phyloP scores from a whole-genome alignment of 306 rosid species.

The Coriaria nepalensis region DNA sequence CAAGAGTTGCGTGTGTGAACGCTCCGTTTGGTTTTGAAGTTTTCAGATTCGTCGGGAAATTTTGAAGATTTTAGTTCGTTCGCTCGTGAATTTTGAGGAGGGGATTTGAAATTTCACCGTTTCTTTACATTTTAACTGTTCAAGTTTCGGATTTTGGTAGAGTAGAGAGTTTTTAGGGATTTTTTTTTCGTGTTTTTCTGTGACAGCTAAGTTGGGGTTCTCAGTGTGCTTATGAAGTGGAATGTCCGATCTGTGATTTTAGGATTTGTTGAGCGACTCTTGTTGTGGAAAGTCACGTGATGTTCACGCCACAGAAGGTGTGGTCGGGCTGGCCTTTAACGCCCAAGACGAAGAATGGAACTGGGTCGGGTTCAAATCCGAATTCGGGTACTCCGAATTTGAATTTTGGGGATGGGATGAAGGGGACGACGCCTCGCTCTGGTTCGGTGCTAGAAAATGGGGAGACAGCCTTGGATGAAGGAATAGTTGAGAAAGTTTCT shows the following conservation, averaged over 20 bases:
- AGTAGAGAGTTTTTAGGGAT: conserved; percentile 8
- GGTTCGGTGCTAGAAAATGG: conserved; percentile 43
- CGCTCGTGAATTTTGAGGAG: no score
- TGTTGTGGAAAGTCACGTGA: conserved; percentile 21
- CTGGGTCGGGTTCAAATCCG: conserved; percentile 33
- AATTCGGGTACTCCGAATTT: conserved; percentile 18
- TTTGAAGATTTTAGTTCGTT: no score
- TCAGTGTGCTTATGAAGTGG: conserved; percentile 34
- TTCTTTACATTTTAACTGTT: no score
- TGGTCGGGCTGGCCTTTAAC: conserved; percentile 48
- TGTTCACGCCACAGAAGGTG: conserved; percentile 69
- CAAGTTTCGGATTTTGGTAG: no score
- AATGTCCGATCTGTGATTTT: conserved; percentile 20
- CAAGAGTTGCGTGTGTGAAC: no score
- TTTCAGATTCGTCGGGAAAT: no score
- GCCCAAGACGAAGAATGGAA: conserved; percentile 34
- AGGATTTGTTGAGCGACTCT: conserved; percentile 12
- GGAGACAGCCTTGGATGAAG: conserved; percentile 26
- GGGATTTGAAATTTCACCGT: no score
- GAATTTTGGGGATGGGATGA: conserved; percentile 32
- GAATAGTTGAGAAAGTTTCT: conserved; percentile 36
- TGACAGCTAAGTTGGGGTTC: neutral
- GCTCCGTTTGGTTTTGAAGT: no score
- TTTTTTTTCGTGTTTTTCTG: conserved; percentile 3
- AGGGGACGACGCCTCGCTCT: conserved; percentile 37